Evolutionary conservation across 306 rosid genomes (phyloP).

Genomic region (Acacia acuminata): DNA sequence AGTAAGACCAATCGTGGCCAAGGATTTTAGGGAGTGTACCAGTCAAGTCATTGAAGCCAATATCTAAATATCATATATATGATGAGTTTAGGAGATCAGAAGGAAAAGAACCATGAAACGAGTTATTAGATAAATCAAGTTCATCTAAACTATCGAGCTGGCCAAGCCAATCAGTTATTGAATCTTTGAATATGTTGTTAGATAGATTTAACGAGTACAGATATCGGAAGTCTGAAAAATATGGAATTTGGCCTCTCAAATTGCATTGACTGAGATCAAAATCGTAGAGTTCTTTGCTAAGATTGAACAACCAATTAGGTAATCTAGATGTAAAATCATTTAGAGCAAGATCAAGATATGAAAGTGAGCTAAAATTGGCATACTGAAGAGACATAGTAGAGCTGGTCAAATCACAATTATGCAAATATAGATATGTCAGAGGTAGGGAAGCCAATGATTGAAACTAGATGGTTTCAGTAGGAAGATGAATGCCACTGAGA

Average conservation of each 20-base stretch:
- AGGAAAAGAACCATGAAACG: background rate
- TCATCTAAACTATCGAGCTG: background rate
- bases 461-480: background rate
- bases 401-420: background rate
- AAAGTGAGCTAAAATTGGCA: background rate
- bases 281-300: background rate
- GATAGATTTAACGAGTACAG: background rate
- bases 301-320: background rate
- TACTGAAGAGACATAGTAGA: background rate
- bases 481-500: background rate
- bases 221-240: background rate
- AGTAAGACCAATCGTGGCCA: background rate
- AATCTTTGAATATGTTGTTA: background rate
- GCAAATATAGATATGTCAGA: fast-evolving
- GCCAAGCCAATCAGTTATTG: background rate
- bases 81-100: background rate
- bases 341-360: background rate
- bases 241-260: background rate
- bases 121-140: background rate
- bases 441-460: background rate
- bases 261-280: background rate
- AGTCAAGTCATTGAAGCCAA: background rate
- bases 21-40: background rate
- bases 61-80: background rate
- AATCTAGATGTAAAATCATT: background rate